Base-by-base conservation (phyloP, 768 basidiomycete genomes). In the Chalciporus pseudorubinellus region DNA sequence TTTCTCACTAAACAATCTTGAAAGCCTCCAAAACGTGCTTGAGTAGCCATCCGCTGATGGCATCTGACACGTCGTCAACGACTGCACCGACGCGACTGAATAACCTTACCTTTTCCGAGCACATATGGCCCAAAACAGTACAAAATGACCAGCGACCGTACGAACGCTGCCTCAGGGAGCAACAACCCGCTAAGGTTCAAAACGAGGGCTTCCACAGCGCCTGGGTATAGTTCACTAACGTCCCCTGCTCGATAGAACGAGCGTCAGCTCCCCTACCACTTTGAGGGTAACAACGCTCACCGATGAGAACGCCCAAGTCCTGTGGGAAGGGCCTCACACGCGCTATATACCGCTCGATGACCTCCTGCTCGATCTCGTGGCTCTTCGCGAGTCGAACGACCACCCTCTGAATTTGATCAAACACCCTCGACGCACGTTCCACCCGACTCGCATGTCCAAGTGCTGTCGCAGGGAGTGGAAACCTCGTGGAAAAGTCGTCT, bases 121-220 rank as follows among this genome's bases (percentile, higher is more conserved):
- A 50, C 43, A 13, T 59, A 56, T 20, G 60, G 57, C 29, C 57
- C 60, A 1, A 50, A 46, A 41, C 31, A 59, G 16, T 55, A 58
- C 6, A 62, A n/a, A 13, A 53, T 29, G 36, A 59, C 44, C 47
- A 59, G 47, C 20, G 49, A 51, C 29, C 51, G 44, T 21, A 61
- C 20, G 45, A 55, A 46, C 9, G 28, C 6, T n/a, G 53, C 34
- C 24, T 62, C 54, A 14, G 53, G 57, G 0, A 56, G 44, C 4
- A 57, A 13, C 19, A 52, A 20, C 3, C 39, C 43, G 2, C 52
- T 48, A 1, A 58, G n/a, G 34, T 54, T 46, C 47, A 62, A 40
- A 28, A 55, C 36, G 20, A 57, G 28, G 3, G 51, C 49, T 36
- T 60, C 55, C 18, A 57, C 36, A 6, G 40, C 49, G 3, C 31